Evolutionary conservation across 2,329 filamentous ascomycete genomes (phyloP).

Genomic region (Fonsecaea nubica): DNA sequence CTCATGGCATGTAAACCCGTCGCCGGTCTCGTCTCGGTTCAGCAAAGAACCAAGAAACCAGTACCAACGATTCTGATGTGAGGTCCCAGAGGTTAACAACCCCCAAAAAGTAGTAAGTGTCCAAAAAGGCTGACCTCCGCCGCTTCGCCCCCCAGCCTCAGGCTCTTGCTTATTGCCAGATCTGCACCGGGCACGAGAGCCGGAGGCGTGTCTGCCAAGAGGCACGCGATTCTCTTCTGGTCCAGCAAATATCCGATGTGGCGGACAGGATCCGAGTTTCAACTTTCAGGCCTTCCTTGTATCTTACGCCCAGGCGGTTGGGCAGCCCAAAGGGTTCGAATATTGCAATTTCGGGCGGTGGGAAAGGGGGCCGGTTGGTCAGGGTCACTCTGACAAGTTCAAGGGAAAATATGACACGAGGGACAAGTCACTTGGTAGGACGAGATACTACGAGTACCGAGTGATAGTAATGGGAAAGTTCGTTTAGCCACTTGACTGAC

Average conservation of each 20-base stretch:
- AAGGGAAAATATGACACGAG: slow-evolving; percentile 18
- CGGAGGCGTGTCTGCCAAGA: slow-evolving; percentile 16
- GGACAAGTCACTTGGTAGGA: not conserved
- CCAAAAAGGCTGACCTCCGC: not conserved
- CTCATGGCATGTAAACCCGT: slow-evolving; percentile 19
- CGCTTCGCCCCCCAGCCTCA: not conserved
- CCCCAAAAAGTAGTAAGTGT: not conserved
- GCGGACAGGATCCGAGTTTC: slow-evolving; percentile 5
- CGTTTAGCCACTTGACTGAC: not conserved
- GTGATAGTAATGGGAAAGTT: not conserved
- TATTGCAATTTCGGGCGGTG: not conserved
- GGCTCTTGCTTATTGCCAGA: not conserved
- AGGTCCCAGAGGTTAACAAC: not conserved
- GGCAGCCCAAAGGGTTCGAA: not conserved
- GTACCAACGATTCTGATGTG: not conserved
- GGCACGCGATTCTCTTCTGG: slow-evolving; percentile 20
- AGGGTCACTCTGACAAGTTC: not conserved
- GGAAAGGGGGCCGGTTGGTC: not conserved
- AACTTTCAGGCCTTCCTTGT: not conserved
- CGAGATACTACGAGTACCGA: not conserved
- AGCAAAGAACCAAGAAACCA: slow-evolving; percentile 19
- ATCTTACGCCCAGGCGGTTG: not conserved
- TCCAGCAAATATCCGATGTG: slow-evolving; percentile 3
- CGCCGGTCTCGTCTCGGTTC: slow-evolving; percentile 3
- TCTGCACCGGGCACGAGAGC: not conserved